Evolutionary conservation across 495 filamentous ascomycete genomes (phyloP).

Genomic region (Bombardia bombarda): DNA sequence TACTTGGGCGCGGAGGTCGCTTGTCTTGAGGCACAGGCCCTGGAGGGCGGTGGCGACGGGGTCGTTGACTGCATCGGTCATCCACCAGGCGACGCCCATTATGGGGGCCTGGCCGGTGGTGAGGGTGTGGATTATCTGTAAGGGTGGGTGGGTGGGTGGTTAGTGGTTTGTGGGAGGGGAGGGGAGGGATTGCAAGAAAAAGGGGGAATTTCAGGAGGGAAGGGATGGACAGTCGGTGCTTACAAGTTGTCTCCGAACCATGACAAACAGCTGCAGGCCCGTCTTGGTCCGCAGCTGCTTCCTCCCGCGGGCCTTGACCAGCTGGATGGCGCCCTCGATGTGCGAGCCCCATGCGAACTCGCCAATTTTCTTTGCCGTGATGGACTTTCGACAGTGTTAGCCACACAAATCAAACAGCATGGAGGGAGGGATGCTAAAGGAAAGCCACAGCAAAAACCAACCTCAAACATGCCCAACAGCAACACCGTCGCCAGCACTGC

Average conservation of each 20-base stretch:
- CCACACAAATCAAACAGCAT: background rate
- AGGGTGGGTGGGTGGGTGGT: conserved; percentile 5
- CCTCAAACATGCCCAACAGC: conserved; percentile 58
- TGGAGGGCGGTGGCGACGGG: conserved; percentile 31
- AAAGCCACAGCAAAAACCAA: conserved; percentile 17
- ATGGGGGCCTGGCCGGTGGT: conserved; percentile 33
- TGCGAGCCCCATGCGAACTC: conserved; percentile 46
- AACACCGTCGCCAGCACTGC: conserved; percentile 54
- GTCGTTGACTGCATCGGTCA: conserved; percentile 32
- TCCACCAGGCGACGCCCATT: conserved; percentile 47
- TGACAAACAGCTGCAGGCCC: conserved; percentile 41
- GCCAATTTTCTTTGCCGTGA: conserved; percentile 36
- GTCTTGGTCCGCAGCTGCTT: conserved; percentile 39
- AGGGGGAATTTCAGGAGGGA: background rate
- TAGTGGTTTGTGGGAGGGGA: conserved; percentile 2
- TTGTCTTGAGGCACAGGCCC: conserved; percentile 35
- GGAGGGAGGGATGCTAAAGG: background rate
- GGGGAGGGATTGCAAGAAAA: background rate
- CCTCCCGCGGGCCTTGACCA: conserved; percentile 44
- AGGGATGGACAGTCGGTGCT: conserved; percentile 3
- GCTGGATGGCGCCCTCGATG: conserved; percentile 44
- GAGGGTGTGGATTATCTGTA: conserved; percentile 35
- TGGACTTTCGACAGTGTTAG: conserved; percentile 31
- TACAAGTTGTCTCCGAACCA: conserved; percentile 47
- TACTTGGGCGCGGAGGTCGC: conserved; percentile 39